phyloP scores from a whole-genome alignment of 495 filamentous ascomycete species.

The Penicillium odoratum region DNA sequence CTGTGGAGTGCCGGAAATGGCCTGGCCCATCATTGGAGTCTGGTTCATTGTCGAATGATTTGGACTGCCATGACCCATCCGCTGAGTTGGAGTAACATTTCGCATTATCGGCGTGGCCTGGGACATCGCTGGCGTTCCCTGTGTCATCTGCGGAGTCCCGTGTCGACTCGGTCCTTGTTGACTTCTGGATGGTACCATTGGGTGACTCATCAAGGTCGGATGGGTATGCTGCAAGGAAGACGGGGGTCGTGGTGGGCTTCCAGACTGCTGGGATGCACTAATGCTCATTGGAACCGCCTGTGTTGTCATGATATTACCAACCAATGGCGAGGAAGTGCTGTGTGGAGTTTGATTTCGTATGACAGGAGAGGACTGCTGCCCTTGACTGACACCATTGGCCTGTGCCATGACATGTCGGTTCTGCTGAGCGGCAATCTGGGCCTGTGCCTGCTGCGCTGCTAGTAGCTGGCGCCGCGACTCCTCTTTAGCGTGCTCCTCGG shows the following conservation, averaged over 20 bases:
- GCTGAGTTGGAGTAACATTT: slow-evolving; percentile 67
- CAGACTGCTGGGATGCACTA: slow-evolving; percentile 75
- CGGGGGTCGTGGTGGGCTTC: slow-evolving; percentile 71
- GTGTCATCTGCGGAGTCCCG: slow-evolving; percentile 79
- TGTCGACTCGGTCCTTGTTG: slow-evolving; percentile 75
- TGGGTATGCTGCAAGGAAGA: slow-evolving; percentile 75
- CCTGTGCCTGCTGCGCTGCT: slow-evolving; percentile 52
- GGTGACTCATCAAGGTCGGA: slow-evolving; percentile 64
- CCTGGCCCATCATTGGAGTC: slow-evolving; percentile 57
- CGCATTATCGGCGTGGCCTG: slow-evolving; percentile 71
- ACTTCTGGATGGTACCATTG: slow-evolving; percentile 75
- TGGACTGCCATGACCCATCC: slow-evolving; percentile 72
- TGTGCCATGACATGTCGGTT: slow-evolving; percentile 49
- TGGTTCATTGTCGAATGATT: slow-evolving; percentile 58
- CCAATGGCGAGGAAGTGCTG: slow-evolving; percentile 72
- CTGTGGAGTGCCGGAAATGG: slow-evolving; percentile 47
- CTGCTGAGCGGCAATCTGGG: slow-evolving; percentile 46
- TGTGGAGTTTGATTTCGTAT: slow-evolving; percentile 78
- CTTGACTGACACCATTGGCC: slow-evolving; percentile 63
- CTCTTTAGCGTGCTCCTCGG: slow-evolving; percentile 49
- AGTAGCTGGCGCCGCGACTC: slow-evolving; percentile 45
- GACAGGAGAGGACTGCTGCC: slow-evolving; percentile 74
- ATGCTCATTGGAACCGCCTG: slow-evolving; percentile 74
- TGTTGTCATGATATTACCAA: slow-evolving; percentile 52
- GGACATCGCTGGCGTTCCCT: slow-evolving; percentile 74